Evolutionary conservation across 805 yeast species (phyloP).

Genomic region (Yarrowia sp.): DNA sequence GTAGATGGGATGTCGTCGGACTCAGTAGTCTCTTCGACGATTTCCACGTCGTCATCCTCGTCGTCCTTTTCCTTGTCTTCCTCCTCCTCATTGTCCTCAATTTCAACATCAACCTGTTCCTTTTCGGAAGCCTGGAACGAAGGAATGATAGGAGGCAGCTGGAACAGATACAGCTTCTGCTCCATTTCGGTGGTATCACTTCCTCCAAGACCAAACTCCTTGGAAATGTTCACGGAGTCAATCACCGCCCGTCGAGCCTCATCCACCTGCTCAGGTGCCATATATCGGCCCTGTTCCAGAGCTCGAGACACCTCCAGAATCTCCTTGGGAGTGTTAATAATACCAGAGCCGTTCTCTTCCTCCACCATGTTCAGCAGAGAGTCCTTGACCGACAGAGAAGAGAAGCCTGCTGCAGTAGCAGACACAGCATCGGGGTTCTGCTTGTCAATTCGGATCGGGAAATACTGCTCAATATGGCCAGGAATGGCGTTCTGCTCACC

Average conservation of each 20-base stretch:
- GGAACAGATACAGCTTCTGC: conserved; percentile 42
- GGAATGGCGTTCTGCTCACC: conserved; percentile 22
- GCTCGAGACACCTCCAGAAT: conserved; percentile 19
- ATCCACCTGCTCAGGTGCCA: conserved; percentile 26
- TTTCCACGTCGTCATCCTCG: conserved; percentile 26
- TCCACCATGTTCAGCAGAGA: background rate
- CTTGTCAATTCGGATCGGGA: conserved; percentile 33
- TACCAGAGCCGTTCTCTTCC: background rate
- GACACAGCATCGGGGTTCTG: conserved; percentile 26
- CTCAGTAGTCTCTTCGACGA: background rate
- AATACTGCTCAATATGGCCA: conserved; percentile 29
- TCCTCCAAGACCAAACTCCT: conserved; percentile 23
- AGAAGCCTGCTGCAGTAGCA: background rate
- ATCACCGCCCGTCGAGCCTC: conserved; percentile 14
- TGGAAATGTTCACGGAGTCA: background rate
- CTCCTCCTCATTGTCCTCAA: conserved; percentile 19
- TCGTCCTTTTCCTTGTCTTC: conserved; percentile 11
- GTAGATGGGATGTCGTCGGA: background rate
- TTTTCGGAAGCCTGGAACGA: conserved; percentile 33
- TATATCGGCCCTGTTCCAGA: conserved; percentile 7
- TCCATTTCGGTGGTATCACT: conserved; percentile 29
- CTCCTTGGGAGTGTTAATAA: conserved; percentile 18
- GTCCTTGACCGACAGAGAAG: background rate
- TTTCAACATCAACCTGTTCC: conserved; percentile 27
- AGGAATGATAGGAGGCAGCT: conserved; percentile 50